These are phyloP conservation scores for Cocos nucifera DNA, from an alignment of 176 grass and related monocot species.

Conservation along the genomic window DNA sequence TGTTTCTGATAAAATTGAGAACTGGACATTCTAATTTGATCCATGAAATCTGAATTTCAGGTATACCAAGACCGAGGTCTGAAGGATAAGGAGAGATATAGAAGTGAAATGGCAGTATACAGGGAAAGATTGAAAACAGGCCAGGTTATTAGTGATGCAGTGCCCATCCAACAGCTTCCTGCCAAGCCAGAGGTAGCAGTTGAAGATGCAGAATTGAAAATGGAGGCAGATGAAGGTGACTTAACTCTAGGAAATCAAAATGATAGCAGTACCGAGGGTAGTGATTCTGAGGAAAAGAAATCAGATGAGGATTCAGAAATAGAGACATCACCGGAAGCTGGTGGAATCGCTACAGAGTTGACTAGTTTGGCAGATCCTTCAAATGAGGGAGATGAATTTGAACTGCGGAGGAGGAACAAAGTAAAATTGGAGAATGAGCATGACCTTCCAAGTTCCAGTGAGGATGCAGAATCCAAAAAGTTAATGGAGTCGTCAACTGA, in stretches of 20 bases:
- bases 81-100: slow-evolving; percentile 72
- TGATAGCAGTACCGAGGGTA: slow-evolving; percentile 31
- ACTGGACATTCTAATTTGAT: too few species aligned
- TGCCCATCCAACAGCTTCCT: slow-evolving; percentile 55
- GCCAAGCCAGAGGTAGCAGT: slow-evolving; percentile 42
- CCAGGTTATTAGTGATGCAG: slow-evolving; percentile 38
- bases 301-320: slow-evolving; percentile 41
- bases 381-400: slow-evolving; percentile 25
- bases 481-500: too few species aligned
- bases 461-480: too few species aligned
- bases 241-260: slow-evolving; percentile 39
- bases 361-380: slow-evolving; percentile 19
- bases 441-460: too few species aligned
- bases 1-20: too few species aligned
- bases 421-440: too few species aligned
- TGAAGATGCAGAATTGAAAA: slow-evolving; percentile 37
- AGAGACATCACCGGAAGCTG: slow-evolving; percentile 35
- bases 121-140: slow-evolving; percentile 49
- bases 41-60: slow-evolving; percentile 26
- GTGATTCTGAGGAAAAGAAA: slow-evolving; percentile 25
- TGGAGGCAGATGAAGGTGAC: slow-evolving; percentile 31
- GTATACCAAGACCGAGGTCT: slow-evolving; percentile 83
- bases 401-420: slow-evolving; percentile 44
- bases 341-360: slow-evolving; percentile 25
- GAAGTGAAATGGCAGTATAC: slow-evolving; percentile 53